Evolutionary conservation across 73 alveolate species (phyloP), one percentile per base, ranked within the genome.

Genomic region (Paramecium primaurelia): DNA sequence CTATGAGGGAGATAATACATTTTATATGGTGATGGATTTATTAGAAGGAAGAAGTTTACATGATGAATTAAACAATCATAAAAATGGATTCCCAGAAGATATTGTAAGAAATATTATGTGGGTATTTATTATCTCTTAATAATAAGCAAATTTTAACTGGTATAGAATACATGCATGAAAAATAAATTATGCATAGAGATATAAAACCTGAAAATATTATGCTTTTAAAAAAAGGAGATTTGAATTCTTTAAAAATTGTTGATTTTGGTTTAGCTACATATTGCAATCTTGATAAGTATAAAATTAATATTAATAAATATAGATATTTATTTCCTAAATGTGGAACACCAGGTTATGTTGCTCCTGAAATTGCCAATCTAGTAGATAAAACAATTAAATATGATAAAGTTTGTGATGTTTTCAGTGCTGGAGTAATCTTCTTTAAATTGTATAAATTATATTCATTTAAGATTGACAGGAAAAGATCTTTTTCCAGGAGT

Each of bases 291-390:
- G 88, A 89, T 28, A 77, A 59, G 64, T 89, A 68, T 25, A 20
- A 22, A 34, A 38, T n/a, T 34, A 36, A 28, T 12, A 30, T 22
- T 22, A 22, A 22, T 16, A 6, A 38, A 16, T n/a, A 4, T 34
- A 75, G 88, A 75, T 75, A 45, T 80, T 44, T 89, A 69, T 89
- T 89, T 83, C 92, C 86, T 58, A 86, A 77, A 69, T 73, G 95
- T 69, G 98, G 98, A n/a, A 96, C 97, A 5, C 92, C 95, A 16
- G 98, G 97, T 38, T 94, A 92, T 59, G 92, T 94, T n/a, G 98
- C 98, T 36, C 98, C 98, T 45, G 91, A 80, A 8, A 80, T 80
- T 10, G 91, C 91, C 4, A 80, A 80, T 44, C 28, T 80, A 44
- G 91, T 80, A 3, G 91, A 80, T 80, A 80, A 80, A 47, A 45